A percentile compares a stretch with the other conserved stretches of the same genome.
Conservation (phyloP, 371 early-diverging fungal species). For the Rhizomucor pusillus region DNA sequence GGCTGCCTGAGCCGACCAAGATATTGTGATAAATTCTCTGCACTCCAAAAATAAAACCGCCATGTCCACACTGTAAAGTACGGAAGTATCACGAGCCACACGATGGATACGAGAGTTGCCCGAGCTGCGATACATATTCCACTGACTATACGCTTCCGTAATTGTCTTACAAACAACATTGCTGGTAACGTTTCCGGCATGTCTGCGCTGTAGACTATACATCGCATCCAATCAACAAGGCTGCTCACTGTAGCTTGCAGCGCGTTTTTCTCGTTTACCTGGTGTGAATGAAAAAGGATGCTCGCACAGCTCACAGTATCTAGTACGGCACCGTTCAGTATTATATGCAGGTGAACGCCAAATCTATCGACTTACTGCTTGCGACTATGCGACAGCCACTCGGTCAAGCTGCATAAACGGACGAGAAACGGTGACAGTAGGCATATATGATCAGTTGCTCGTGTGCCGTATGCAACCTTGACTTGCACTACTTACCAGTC, state of each 20-base stretch:
- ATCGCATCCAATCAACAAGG: background rate
- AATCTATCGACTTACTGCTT: constrained; percentile 53
- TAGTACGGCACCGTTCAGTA: constrained; percentile 16
- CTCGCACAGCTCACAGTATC: constrained; percentile 90
- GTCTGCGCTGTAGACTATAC: constrained; percentile 56
- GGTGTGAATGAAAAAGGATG: constrained; percentile 83
- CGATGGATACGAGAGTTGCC: constrained; percentile 51
- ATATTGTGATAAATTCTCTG: constrained; percentile 45
- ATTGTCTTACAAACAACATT: constrained; percentile 48
- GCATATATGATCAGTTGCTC: background rate
- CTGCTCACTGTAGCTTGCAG: background rate
- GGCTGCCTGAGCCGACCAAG: constrained; percentile 6
- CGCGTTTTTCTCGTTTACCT: constrained; percentile 47
- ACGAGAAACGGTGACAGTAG: background rate
- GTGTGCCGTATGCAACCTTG: constrained; percentile 2
- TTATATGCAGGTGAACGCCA: background rate
- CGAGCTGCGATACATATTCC: constrained; percentile 24
- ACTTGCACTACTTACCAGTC: constrained; percentile 60
- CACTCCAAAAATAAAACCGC: constrained; percentile 78
- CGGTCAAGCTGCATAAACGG: constrained; percentile 59
- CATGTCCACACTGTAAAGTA: constrained; percentile 77
- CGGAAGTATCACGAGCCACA: constrained; percentile 84
- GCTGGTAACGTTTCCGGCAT: constrained; percentile 68
- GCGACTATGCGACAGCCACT: constrained; percentile 87
- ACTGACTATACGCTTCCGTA: constrained; percentile 33